Evolutionary conservation across 441 rosid species (phyloP).

Genomic region (Codiaeum variegatum): DNA sequence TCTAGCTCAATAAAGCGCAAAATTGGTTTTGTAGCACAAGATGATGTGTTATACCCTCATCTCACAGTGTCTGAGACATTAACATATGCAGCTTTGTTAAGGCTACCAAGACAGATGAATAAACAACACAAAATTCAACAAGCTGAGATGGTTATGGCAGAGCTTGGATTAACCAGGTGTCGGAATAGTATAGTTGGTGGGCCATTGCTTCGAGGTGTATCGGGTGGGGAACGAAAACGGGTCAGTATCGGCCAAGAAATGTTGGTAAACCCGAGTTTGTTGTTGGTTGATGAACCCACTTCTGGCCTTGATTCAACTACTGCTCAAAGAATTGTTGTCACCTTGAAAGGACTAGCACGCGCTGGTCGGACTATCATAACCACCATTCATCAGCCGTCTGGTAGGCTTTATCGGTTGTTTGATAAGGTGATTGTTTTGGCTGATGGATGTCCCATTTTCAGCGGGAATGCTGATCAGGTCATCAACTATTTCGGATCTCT

Average conservation of each 20-base stretch:
- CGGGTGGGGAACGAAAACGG: slow-evolving; percentile 90
- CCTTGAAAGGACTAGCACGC: slow-evolving; percentile 54
- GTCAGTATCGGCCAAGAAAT: slow-evolving; percentile 87
- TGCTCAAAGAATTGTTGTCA: slow-evolving; percentile 64
- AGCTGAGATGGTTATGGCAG: slow-evolving; percentile 53
- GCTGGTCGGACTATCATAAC: slow-evolving; percentile 78
- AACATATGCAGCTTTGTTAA: slow-evolving; percentile 64
- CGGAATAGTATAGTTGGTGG: slow-evolving; percentile 68
- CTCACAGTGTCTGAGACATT: slow-evolving; percentile 75
- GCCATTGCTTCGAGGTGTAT: slow-evolving; percentile 66
- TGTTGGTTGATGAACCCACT: slow-evolving; percentile 84
- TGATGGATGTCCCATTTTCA: slow-evolving; percentile 68
- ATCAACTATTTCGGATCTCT: slow-evolving; percentile 70
- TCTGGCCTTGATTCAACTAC: slow-evolving; percentile 89
- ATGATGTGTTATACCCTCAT: slow-evolving; percentile 79
- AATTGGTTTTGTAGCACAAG: slow-evolving; percentile 79
- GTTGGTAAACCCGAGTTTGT: slow-evolving; percentile 80
- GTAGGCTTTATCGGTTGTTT: slow-evolving; percentile 70
- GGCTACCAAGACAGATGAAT: slow-evolving; percentile 62
- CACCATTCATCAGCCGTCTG: slow-evolving; percentile 89
- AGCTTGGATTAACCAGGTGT: slow-evolving; percentile 70
- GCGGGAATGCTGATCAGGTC: slow-evolving; percentile 53
- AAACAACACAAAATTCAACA: slow-evolving; percentile 59
- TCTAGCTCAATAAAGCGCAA: slow-evolving; percentile 71
- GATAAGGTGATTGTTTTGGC: slow-evolving; percentile 74